Evolutionary conservation across 352 stramenopile genomes (phyloP).

Genomic region (Thraustotheca clavata): DNA sequence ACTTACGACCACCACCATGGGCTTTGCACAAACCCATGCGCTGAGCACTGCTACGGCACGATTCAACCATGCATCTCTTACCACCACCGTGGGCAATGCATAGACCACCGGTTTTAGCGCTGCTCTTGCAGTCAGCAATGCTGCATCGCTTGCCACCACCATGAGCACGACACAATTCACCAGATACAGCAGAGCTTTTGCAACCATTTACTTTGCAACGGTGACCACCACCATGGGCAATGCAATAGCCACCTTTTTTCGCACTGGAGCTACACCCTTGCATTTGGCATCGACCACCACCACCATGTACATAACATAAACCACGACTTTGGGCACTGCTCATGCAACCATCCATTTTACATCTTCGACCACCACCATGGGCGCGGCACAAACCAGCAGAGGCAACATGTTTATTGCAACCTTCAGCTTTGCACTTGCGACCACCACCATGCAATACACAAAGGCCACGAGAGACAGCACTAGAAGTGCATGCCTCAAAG

Average conservation of each 20-base stretch:
- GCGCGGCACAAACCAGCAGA: slow-evolving; percentile 72
- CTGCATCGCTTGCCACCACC: slow-evolving; percentile 68
- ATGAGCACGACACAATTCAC: slow-evolving; percentile 72
- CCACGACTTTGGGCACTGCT: slow-evolving; percentile 75
- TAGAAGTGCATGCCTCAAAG: slow-evolving; percentile 33
- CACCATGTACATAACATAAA: slow-evolving; percentile 77
- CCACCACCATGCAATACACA: slow-evolving; percentile 62
- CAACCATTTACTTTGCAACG: slow-evolving; percentile 61
- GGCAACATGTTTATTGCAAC: slow-evolving; percentile 70
- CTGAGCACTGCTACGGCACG: slow-evolving; percentile 67
- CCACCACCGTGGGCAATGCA: slow-evolving; percentile 78
- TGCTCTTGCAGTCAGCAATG: slow-evolving; percentile 61
- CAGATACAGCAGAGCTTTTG: slow-evolving; percentile 70
- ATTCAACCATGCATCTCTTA: slow-evolving; percentile 66
- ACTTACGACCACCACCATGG: slow-evolving; percentile 75
- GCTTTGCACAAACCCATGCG: slow-evolving; percentile 77
- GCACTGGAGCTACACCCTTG: slow-evolving; percentile 61
- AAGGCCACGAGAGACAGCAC: slow-evolving; percentile 44
- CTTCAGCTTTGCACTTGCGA: slow-evolving; percentile 53
- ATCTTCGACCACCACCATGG: slow-evolving; percentile 64
- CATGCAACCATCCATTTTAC: slow-evolving; percentile 64
- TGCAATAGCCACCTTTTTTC: slow-evolving; percentile 81
- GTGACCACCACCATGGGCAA: slow-evolving; percentile 75
- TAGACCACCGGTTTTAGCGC: slow-evolving; percentile 71
- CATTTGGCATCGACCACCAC: slow-evolving; percentile 67